A percentile compares a stretch with the other conserved stretches of the same genome.
Evolutionary conservation across 495 filamentous ascomycete species (phyloP).

Genomic region (Tuber umbilicatum): DNA sequence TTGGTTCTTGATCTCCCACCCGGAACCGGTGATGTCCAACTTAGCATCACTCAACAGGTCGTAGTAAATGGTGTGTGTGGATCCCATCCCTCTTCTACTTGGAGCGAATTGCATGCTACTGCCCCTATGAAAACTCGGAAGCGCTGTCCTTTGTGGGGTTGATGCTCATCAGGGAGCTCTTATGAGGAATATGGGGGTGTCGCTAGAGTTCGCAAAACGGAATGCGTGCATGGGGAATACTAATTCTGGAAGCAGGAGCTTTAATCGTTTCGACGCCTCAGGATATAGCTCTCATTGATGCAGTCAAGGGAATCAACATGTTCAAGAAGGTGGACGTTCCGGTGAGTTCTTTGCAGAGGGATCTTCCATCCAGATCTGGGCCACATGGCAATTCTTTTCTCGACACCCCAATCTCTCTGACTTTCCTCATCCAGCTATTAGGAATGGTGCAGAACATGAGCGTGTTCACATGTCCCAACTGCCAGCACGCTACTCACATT

Average conservation of each 20-base stretch:
- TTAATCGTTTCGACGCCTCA: conserved; percentile 93
- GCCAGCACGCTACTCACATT: conserved; percentile 64
- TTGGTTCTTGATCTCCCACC: conserved; percentile 88
- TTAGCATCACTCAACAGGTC: conserved; percentile 88
- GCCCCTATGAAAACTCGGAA: not conserved
- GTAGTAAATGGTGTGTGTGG: conserved; percentile 60
- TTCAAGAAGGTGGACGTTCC: conserved; percentile 72
- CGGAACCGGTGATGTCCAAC: conserved; percentile 87
- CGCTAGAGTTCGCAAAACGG: not conserved
- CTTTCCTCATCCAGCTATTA: conserved; percentile 47
- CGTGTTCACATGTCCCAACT: conserved; percentile 73
- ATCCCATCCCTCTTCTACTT: not conserved
- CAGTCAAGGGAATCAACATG: conserved; percentile 83
- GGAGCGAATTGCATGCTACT: not conserved
- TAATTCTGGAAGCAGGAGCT: conserved; percentile 49
- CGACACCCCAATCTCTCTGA: not conserved
- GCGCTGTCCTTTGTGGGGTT: not conserved
- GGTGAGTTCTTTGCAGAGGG: conserved; percentile 44
- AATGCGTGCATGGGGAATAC: conserved; percentile 6
- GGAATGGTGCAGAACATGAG: conserved; percentile 98
- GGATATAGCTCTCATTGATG: conserved; percentile 80
- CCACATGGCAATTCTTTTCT: not conserved
- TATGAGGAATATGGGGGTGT: not conserved
- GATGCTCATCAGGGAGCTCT: not conserved
- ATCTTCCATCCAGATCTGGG: not conserved